These are phyloP conservation scores for Cryphonectria carpinicola DNA, from an alignment of 2,329 filamentous ascomycete species.

Conservation along the genomic window DNA sequence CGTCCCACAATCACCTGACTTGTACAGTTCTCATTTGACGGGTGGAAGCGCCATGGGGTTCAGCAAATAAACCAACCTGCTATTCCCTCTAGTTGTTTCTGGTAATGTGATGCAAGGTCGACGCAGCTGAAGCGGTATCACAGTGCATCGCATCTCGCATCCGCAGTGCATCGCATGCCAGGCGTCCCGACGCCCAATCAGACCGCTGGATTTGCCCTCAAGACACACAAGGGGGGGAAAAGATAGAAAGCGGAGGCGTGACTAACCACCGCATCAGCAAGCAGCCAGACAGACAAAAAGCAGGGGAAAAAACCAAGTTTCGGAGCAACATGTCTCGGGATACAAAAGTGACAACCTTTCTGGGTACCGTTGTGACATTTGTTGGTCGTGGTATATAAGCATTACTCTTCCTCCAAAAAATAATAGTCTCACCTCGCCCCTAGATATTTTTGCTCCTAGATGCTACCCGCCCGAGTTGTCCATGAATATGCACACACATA, in stretches of 20 bases:
- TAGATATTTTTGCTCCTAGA: conserved; percentile 1
- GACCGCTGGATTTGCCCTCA: neutral
- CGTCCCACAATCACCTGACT: neutral
- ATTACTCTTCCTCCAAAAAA: conserved; percentile 3
- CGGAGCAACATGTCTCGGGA: conserved; percentile 5
- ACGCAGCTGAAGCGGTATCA: neutral
- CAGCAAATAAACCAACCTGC: neutral
- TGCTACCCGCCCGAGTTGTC: neutral
- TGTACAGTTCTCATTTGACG: neutral
- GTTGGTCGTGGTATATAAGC: conserved; percentile 2
- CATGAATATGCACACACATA: neutral
- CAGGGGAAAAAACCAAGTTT: neutral
- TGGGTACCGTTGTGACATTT: neutral
- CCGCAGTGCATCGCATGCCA: neutral
- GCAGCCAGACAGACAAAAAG: neutral
- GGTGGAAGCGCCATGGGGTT: neutral
- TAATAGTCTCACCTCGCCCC: neutral
- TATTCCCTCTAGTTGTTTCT: neutral
- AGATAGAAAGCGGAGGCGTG: neutral
- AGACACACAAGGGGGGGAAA: neutral
- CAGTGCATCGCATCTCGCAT: conserved; percentile 2
- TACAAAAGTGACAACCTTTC: conserved; percentile 2
- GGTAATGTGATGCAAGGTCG: neutral
- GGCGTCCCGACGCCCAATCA: neutral
- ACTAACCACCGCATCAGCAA: conserved; percentile 6